phyloP scores from a whole-genome alignment of 2,329 filamentous ascomycete genomes.

The Aspergillus vadensis region DNA sequence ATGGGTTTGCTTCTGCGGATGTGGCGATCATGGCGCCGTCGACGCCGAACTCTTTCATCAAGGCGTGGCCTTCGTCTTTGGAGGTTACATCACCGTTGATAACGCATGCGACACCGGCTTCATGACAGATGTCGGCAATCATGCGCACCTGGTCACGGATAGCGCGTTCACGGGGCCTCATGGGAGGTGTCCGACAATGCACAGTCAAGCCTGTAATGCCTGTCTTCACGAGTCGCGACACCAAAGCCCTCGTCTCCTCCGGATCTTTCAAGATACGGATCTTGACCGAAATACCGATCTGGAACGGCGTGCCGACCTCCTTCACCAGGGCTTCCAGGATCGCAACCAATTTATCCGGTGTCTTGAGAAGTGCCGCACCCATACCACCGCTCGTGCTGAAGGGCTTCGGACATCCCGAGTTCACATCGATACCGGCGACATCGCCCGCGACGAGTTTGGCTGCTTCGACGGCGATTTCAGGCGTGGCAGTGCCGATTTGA shows the following conservation, averaged over 20 bases:
- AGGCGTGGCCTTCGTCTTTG: constrained; percentile 68
- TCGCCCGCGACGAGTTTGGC: constrained; percentile 81
- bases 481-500: constrained; percentile 86
- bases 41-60: constrained; percentile 78
- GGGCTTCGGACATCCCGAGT: constrained; percentile 96
- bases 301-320: constrained; percentile 72
- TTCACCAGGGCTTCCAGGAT: constrained; percentile 83
- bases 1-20: constrained; percentile 85
- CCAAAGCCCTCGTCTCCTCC: constrained; percentile 73
- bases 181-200: constrained; percentile 93
- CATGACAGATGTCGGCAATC: constrained; percentile 76
- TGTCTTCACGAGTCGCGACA: constrained; percentile 75
- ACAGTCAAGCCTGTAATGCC: constrained; percentile 91
- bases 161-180: constrained; percentile 86
- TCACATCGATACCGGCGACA: constrained; percentile 93
- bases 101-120: constrained; percentile 84
- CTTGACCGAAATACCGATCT: constrained; percentile 96
- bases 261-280: constrained; percentile 82
- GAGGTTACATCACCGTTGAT: constrained; percentile 92
- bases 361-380: constrained; percentile 86
- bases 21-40: constrained; percentile 98
- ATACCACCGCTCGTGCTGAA: constrained; percentile 94
- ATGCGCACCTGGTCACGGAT: constrained; percentile 84
- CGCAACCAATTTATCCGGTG: constrained; percentile 77
- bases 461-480: constrained; percentile 78